Conservation (phyloP, 345 rosid species). For the Pugionium cornutum region DNA sequence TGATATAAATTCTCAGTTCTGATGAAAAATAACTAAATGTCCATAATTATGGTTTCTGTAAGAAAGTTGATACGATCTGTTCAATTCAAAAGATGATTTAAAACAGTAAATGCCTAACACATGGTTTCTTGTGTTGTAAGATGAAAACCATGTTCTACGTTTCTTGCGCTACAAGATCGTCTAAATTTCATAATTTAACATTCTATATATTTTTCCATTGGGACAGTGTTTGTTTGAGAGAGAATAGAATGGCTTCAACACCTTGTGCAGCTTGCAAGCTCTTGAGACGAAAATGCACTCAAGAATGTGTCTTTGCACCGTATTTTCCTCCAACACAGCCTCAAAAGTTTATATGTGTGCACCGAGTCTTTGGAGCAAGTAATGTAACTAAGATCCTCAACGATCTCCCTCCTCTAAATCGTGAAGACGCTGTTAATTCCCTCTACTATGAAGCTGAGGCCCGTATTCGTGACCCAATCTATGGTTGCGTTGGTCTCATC, state of each 20-base stretch:
- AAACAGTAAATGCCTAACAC: background rate
- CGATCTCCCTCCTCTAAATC: constrained; percentile 51
- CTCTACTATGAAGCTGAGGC: constrained; percentile 79
- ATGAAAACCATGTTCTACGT: background rate
- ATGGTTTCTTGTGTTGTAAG: constrained; percentile 18
- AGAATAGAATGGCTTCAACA: constrained; percentile 55
- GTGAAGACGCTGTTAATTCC: constrained; percentile 80
- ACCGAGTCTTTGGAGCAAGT: constrained; percentile 70
- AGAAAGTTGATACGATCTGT: constrained; percentile 1
- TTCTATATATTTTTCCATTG: background rate
- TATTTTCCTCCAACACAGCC: constrained; percentile 80
- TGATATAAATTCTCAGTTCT: background rate
- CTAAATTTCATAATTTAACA: background rate
- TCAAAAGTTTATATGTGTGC: constrained; percentile 59
- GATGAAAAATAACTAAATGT: background rate
- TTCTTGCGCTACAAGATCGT: constrained; percentile 9
- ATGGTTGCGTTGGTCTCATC: constrained; percentile 78
- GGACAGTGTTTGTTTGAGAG: background rate
- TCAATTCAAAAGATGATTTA: background rate
- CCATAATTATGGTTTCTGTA: background rate
- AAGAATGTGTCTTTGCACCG: constrained; percentile 80
- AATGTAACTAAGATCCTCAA: constrained; percentile 73
- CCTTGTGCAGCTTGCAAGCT: constrained; percentile 91
- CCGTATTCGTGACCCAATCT: constrained; percentile 82
- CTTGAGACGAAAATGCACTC: constrained; percentile 70